Conservation (phyloP, 805 yeast genomes). For the Saturnispora quitensis region DNA sequence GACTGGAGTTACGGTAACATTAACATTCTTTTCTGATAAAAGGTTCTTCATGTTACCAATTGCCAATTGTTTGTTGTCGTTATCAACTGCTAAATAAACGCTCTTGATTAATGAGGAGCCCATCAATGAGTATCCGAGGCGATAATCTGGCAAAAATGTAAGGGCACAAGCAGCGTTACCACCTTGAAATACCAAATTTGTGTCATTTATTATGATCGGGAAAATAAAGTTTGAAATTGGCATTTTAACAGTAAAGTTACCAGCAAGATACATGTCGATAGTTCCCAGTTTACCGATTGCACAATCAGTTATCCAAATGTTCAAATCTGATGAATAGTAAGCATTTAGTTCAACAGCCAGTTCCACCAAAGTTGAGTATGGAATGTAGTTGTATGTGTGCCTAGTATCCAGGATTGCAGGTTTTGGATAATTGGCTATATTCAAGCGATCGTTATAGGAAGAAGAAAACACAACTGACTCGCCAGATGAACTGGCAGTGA, state of each 20-base stretch:
- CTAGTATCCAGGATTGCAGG: constrained; percentile 58
- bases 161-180: constrained; percentile 53
- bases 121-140: constrained; percentile 41
- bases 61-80: constrained; percentile 47
- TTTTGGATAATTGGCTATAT: constrained; percentile 28
- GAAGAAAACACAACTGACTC: constrained; percentile 21
- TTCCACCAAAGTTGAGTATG: constrained; percentile 45
- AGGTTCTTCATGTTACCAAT: constrained; percentile 32
- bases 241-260: constrained; percentile 36
- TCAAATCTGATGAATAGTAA: constrained; percentile 37
- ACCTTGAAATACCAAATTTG: constrained; percentile 37
- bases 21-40: constrained; percentile 20
- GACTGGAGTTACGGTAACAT: background rate
- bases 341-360: constrained; percentile 67
- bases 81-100: constrained; percentile 54
- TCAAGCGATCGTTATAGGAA: constrained; percentile 34
- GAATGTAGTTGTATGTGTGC: constrained; percentile 40
- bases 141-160: constrained; percentile 38
- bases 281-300: constrained; percentile 41
- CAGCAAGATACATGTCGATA: constrained; percentile 43
- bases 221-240: constrained; percentile 41
- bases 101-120: constrained; percentile 51
- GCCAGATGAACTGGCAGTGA: constrained; percentile 26
- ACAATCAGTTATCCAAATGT: constrained; percentile 59
- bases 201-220: constrained; percentile 29